Base-by-base conservation (phyloP, 768 basidiomycete species). In the Lactarius deliciosus region DNA sequence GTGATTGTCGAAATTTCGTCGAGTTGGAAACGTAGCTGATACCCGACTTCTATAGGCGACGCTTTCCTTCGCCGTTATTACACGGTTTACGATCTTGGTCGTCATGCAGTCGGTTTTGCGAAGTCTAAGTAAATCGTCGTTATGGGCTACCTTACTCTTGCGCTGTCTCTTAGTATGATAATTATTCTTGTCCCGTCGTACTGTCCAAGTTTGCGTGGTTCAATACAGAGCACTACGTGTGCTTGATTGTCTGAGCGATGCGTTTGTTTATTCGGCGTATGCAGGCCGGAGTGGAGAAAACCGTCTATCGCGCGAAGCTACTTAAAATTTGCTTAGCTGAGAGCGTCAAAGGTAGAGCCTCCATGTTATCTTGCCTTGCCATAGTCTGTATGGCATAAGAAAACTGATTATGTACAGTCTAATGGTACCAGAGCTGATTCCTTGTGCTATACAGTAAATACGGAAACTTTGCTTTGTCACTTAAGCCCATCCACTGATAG, bases 51-150 rank as follows among this genome's bases (percentile, higher is more conserved):
- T 64, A 0, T 68, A 89, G 88, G 92, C 72, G 92, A 96, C 71
- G 90, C 87, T 67, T 97, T 96, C 86, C 86, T 97, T 62, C 90
- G 96, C 77, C 91, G 88, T 74, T 94, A 89, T 77, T 92, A 83
- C 78, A 92, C 91, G n/a, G 90, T 94, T n/a, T 94, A 93, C 72
- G 92, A 94, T 73, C 82, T 90, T 30, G 88, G 82, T 40, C 81
- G 78, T 69, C 71, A 94, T 76, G 93, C 93, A 47, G 90, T 96
- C 68, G 94, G 93, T 53, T 94, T 96, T 71, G 94, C 94, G 28
- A 64, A 64, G n/a, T 72, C 81, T 22, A 70, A 61, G n/a, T 81
- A 68, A 78, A 34, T 40, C 47, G 30, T 47, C 28, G 34, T 22
- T 4, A 47, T 57, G 25, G 22, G 18, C 43, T 22, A n/a, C 30